Percentiles rank a stretch among this genome's conserved stretches.
Conservation (phyloP, 345 rosid species). For the Jatropha curcas region DNA sequence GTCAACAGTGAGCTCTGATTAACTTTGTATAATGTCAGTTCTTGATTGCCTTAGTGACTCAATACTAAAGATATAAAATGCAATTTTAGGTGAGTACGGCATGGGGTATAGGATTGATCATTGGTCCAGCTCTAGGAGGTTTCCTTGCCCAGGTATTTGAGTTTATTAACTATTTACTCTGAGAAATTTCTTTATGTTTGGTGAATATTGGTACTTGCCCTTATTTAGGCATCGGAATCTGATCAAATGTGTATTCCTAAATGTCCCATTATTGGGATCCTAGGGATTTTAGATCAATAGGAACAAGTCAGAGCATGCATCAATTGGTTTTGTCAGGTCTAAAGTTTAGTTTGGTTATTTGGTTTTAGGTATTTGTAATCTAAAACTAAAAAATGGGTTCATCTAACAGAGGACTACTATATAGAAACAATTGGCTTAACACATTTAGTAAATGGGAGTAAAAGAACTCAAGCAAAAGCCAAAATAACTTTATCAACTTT, state of each 20-base stretch:
- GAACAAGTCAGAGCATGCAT: too few species aligned
- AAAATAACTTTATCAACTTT: too few species aligned
- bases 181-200: too few species aligned
- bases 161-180: background rate
- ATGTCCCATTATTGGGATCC: background rate
- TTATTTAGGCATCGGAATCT: background rate
- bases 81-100: constrained; percentile 77
- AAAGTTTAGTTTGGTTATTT: too few species aligned
- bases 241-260: background rate
- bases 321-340: too few species aligned
- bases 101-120: constrained; percentile 94
- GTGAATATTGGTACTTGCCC: background rate
- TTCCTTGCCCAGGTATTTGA: constrained; percentile 83
- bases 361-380: too few species aligned
- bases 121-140: constrained; percentile 97
- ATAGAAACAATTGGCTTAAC: too few species aligned
- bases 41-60: background rate
- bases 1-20: constrained; percentile 60
- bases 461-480: too few species aligned
- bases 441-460: too few species aligned
- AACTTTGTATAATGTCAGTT: background rate
- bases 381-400: too few species aligned
- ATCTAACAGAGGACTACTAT: too few species aligned
- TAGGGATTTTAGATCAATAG: background rate
- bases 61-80: background rate